Evolutionary conservation across 2,329 filamentous ascomycete genomes (phyloP).

Genomic region (Zarea fungicola): DNA sequence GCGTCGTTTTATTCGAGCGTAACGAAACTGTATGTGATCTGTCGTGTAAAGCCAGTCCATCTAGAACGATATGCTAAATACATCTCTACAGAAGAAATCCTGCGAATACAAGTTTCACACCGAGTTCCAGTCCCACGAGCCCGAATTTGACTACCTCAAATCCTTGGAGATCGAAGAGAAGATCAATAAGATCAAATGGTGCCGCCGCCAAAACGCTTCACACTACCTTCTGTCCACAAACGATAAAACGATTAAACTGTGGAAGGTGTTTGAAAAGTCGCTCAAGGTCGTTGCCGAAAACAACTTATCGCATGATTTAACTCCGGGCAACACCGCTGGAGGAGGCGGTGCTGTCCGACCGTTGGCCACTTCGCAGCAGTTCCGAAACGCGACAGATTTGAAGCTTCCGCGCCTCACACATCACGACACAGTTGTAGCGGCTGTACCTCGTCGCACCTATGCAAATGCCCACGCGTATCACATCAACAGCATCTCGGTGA

Average conservation of each 20-base stretch:
- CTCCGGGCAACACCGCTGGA: conserved; percentile 65
- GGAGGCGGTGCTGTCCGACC: conserved; percentile 73
- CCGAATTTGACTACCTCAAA: conserved; percentile 98
- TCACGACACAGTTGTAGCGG: conserved; percentile 96
- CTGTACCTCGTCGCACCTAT: conserved; percentile 91
- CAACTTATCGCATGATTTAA: conserved; percentile 92
- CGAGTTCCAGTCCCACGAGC: conserved; percentile 98
- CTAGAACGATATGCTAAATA: conserved; percentile 26
- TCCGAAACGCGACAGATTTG: conserved; percentile 75
- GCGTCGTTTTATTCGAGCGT: conserved; percentile 81
- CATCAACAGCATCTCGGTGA: conserved; percentile 99
- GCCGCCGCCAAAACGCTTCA: conserved; percentile 92
- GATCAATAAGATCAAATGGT: conserved; percentile 99
- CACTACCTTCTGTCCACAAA: conserved; percentile 98
- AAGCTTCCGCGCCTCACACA: conserved; percentile 95
- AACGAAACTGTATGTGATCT: conserved; percentile 80
- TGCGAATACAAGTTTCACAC: conserved; percentile 99
- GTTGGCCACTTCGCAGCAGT: conserved; percentile 61
- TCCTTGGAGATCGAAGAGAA: conserved; percentile 99
- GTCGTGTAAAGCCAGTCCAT: not conserved
- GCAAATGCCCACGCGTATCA: conserved; percentile 98
- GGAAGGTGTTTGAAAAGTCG: conserved; percentile 99
- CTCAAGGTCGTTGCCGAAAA: conserved; percentile 98
- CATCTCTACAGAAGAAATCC: conserved; percentile 81
- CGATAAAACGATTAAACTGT: conserved; percentile 99